Evolutionary conservation across 306 rosid genomes (phyloP).

Genomic region (Medicago arabica): DNA sequence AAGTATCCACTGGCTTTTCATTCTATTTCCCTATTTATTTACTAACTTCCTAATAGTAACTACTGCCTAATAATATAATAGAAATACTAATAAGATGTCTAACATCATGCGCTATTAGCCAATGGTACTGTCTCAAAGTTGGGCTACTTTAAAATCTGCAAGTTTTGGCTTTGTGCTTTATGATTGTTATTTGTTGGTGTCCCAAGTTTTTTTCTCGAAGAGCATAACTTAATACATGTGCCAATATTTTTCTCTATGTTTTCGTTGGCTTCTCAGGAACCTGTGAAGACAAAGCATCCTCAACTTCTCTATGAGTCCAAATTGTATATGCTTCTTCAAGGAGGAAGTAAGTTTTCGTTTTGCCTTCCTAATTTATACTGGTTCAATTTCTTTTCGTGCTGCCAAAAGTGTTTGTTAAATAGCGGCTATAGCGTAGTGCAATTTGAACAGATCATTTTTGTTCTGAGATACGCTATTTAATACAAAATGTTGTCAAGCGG

Average conservation of each 20-base stretch:
- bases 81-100: background rate
- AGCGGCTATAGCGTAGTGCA: no score
- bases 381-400: background rate
- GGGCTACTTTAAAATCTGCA: slow-evolving; percentile 17
- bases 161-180: slow-evolving; percentile 22
- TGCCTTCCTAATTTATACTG: slow-evolving; percentile 29
- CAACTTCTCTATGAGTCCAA: slow-evolving; percentile 94
- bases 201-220: background rate
- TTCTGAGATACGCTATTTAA: no score
- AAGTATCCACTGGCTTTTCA: background rate
- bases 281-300: slow-evolving; percentile 91
- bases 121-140: background rate
- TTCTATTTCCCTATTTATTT: background rate
- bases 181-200: slow-evolving; percentile 16
- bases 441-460: no score
- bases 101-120: slow-evolving; percentile 3
- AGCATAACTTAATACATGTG: background rate
- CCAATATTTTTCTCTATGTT: slow-evolving; percentile 3
- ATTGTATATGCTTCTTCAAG: slow-evolving; percentile 89
- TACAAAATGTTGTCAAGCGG: no score
- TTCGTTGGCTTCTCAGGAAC: slow-evolving; percentile 64
- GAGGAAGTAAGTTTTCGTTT: slow-evolving; percentile 74
- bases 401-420: slow-evolving; percentile 1
- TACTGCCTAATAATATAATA: background rate
- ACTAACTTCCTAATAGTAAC: background rate